These are phyloP conservation scores for Botrytis fragariae DNA, from an alignment of 2,329 filamentous ascomycete genomes.

Conservation along the genomic window DNA sequence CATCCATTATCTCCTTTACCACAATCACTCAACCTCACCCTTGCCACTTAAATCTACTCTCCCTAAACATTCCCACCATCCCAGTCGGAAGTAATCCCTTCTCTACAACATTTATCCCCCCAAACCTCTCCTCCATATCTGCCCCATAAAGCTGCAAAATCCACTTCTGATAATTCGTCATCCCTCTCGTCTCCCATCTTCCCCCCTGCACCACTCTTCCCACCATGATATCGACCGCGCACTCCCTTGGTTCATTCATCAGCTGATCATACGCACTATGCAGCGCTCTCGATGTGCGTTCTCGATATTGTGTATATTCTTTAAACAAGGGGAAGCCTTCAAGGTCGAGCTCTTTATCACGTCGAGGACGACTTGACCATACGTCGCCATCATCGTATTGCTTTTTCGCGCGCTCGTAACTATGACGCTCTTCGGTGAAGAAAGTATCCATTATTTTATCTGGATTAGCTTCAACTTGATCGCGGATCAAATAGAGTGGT, in stretches of 20 bases:
- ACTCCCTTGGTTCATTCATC: not conserved
- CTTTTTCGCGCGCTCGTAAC: slow-evolving; percentile 38
- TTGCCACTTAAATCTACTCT: slow-evolving; percentile 41
- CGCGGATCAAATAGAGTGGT: slow-evolving; percentile 31
- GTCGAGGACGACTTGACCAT: not conserved
- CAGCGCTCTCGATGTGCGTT: not conserved
- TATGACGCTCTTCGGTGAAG: slow-evolving; percentile 37
- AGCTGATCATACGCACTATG: not conserved
- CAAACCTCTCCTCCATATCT: slow-evolving; percentile 42
- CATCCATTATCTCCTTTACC: not conserved
- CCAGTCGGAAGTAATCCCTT: slow-evolving; percentile 42
- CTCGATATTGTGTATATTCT: not conserved
- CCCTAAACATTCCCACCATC: slow-evolving; percentile 40
- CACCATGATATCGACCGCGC: not conserved
- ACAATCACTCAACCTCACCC: slow-evolving; percentile 36
- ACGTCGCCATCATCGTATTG: slow-evolving; percentile 33
- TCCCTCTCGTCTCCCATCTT: not conserved
- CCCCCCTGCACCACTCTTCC: not conserved
- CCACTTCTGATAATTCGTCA: slow-evolving; percentile 40
- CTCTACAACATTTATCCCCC: slow-evolving; percentile 42
- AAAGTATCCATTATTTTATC: slow-evolving; percentile 32
- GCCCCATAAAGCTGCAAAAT: slow-evolving; percentile 40
- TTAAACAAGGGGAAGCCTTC: slow-evolving; percentile 7
- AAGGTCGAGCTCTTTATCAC: not conserved
- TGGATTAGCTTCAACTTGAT: slow-evolving; percentile 27